phyloP scores from a whole-genome alignment of 345 rosid genomes.

The Luvunga scandens region DNA sequence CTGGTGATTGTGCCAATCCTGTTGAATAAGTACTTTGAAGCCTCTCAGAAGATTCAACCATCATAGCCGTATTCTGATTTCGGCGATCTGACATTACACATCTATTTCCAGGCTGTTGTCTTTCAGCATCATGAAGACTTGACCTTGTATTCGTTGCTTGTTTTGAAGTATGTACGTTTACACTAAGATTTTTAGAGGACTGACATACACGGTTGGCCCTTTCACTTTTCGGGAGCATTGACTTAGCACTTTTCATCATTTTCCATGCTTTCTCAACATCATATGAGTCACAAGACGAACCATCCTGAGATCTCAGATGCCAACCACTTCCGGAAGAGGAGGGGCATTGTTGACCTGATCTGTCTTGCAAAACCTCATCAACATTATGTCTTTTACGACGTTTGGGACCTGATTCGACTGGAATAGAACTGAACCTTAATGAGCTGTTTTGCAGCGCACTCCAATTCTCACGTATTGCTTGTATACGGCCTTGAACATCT shows the following conservation, averaged over 20 bases:
- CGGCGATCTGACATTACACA: conserved; percentile 9
- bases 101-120: conserved; percentile 15
- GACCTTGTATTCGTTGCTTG: conserved; percentile 12
- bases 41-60: neutral
- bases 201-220: conserved; percentile 8
- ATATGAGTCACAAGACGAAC: neutral
- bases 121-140: conserved; percentile 9
- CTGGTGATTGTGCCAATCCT: conserved; percentile 1
- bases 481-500: conserved; percentile 37
- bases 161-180: conserved; percentile 20
- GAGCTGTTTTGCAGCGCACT: conserved; percentile 41
- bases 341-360: conserved; percentile 17
- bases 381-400: conserved; percentile 1
- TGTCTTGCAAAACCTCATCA: neutral
- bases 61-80: conserved; percentile 3
- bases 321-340: conserved; percentile 22
- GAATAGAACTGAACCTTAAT: conserved; percentile 35
- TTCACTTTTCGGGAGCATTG: conserved; percentile 17
- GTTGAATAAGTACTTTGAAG: conserved; percentile 6
- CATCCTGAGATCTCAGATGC: conserved; percentile 15
- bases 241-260: conserved; percentile 56
- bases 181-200: conserved; percentile 12
- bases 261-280: conserved; percentile 57
- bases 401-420: conserved; percentile 17
- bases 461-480: conserved; percentile 55